A percentile compares a stretch with the other conserved stretches of the same genome.
These are phyloP conservation scores for Chlamydomonas reinhardtii DNA, from an alignment of 163 green algal species.

Conservation along the genomic window DNA sequence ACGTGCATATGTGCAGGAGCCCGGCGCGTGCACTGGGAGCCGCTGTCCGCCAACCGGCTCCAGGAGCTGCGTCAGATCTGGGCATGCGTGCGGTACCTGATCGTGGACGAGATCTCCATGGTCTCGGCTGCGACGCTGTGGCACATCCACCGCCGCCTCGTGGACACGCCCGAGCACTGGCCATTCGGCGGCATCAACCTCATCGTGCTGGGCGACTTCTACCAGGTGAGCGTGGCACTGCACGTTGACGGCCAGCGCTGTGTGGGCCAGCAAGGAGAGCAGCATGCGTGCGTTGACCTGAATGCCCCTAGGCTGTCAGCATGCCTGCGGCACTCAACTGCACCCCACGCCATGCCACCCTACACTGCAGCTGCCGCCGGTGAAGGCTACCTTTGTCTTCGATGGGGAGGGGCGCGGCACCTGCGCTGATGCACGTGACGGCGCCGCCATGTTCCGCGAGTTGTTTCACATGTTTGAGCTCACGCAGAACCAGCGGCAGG, in stretches of 20 bases:
- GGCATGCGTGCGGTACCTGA: not conserved
- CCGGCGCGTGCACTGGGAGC: too few relatives aligned
- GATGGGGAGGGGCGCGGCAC: not conserved
- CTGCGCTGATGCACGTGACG: not conserved
- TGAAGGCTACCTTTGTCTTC: conserved; percentile 15
- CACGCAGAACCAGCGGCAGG: conserved; percentile 18
- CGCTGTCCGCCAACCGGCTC: too few relatives aligned
- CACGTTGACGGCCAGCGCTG: too few relatives aligned
- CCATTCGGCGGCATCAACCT: conserved; percentile 10
- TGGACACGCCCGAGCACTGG: not conserved
- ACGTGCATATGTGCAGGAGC: too few relatives aligned
- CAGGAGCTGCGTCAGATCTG: not conserved
- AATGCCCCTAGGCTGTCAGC: too few relatives aligned
- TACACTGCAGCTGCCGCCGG: not conserved
- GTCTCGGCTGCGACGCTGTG: not conserved
- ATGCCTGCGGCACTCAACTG: not conserved
- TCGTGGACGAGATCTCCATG: too few relatives aligned
- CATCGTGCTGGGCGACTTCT: conserved; percentile 2
- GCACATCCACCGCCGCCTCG: not conserved
- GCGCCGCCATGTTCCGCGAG: not conserved
- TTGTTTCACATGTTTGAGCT: not conserved
- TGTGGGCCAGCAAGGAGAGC: not conserved
- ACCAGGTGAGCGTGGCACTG: too few relatives aligned
- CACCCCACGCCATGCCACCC: not conserved
- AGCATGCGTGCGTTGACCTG: too few relatives aligned